These are phyloP conservation scores for Paxillus ammoniavirescens DNA, from an alignment of 768 basidiomycete species.

Conservation along the genomic window DNA sequence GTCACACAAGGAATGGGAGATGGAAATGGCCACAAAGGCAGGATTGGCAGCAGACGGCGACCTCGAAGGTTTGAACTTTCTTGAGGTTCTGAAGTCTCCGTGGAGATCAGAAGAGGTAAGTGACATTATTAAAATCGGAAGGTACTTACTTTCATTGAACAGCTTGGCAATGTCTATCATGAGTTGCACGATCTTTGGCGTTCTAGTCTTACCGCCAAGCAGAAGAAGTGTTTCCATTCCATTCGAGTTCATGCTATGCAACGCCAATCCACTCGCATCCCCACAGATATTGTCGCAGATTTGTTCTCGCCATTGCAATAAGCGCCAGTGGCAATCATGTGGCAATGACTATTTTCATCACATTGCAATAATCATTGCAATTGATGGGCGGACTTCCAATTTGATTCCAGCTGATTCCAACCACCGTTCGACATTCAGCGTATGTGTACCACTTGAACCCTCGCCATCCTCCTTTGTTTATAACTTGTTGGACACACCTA, in stretches of 20 bases:
- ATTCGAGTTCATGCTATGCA: neutral
- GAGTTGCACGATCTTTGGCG: neutral
- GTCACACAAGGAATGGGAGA: neutral
- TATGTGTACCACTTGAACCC: neutral
- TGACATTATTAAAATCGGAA: neutral
- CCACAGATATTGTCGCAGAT: no score
- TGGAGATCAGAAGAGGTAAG: slow-evolving; percentile 2
- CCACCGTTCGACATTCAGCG: neutral
- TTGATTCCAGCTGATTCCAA: neutral
- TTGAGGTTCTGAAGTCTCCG: neutral
- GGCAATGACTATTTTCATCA: no score
- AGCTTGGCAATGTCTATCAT: neutral
- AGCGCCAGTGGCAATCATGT: no score
- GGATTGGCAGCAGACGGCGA: neutral
- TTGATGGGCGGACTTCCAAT: neutral
- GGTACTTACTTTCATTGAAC: neutral
- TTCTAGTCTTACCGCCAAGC: neutral
- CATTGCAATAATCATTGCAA: neutral
- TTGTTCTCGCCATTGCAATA: no score
- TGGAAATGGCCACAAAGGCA: neutral
- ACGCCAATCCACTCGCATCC: neutral
- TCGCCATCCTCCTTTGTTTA: neutral
- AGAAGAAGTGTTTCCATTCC: neutral
- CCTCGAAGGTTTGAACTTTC: neutral
- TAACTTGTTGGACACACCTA: neutral